Evolutionary conservation across 2,329 filamentous ascomycete species (phyloP).

Genomic region (Colletotrichum coccodes): DNA sequence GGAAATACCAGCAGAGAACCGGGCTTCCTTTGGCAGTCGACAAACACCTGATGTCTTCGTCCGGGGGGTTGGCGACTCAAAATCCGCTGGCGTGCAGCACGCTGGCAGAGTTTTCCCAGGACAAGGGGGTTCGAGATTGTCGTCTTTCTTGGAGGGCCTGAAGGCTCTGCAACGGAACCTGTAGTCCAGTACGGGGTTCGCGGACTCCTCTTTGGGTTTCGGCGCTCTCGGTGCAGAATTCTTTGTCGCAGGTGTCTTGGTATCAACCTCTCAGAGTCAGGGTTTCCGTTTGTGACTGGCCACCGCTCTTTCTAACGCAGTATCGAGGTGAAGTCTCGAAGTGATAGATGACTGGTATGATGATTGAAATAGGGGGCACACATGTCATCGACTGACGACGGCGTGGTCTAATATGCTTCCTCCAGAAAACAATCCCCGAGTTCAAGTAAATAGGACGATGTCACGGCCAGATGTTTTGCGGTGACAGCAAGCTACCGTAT

Average conservation of each 20-base stretch:
- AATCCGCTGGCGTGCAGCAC: constrained; percentile 11
- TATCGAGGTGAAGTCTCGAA: constrained; percentile 48
- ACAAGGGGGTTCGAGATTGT: constrained; percentile 44
- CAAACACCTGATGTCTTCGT: constrained; percentile 28
- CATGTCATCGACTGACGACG: constrained; percentile 15
- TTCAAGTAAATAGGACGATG: neutral
- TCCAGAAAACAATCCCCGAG: neutral
- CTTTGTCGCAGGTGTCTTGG: constrained; percentile 62
- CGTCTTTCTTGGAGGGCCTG: constrained; percentile 42
- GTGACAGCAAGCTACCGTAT: constrained; percentile 17
- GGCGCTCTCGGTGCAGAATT: constrained; percentile 54
- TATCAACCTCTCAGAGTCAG: constrained; percentile 56
- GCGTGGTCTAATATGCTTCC: constrained; percentile 17
- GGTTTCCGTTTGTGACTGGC: constrained; percentile 57
- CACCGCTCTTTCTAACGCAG: constrained; percentile 60
- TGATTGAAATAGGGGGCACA: constrained; percentile 26
- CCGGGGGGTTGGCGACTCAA: constrained; percentile 21
- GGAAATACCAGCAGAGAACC: constrained; percentile 31
- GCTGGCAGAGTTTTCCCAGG: constrained; percentile 38
- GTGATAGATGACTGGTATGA: constrained; percentile 49
- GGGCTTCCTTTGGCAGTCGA: constrained; percentile 17
- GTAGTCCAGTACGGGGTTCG: constrained; percentile 27
- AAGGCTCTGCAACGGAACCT: constrained; percentile 23
- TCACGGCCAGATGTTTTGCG: neutral
- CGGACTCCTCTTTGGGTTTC: constrained; percentile 28